These are phyloP conservation scores for Hygrophoropsis aurantiaca DNA, from an alignment of 768 basidiomycete genomes.

Conservation along the genomic window DNA sequence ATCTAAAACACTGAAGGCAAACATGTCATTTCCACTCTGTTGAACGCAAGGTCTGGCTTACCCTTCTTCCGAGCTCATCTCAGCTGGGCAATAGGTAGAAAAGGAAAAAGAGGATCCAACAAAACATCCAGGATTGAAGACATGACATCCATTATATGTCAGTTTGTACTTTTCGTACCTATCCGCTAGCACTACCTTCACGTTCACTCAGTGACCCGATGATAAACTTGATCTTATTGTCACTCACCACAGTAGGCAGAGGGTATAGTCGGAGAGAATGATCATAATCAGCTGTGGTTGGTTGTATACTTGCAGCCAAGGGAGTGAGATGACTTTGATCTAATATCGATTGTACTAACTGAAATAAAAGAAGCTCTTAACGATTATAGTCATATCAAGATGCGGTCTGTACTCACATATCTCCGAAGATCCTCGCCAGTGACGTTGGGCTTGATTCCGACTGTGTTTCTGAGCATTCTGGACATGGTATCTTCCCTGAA, in stretches of 20 bases:
- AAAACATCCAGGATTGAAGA: constrained; percentile 97
- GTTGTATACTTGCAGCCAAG: constrained; percentile 79
- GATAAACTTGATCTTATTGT: background rate
- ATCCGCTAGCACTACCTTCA: constrained; percentile 88
- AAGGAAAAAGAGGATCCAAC: constrained; percentile 80
- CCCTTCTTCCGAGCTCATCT: constrained; percentile 85
- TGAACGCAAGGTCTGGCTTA: constrained; percentile 27
- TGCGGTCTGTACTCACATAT: constrained; percentile 59
- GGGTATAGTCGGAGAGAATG: constrained; percentile 92
- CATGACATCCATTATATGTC: constrained; percentile 97
- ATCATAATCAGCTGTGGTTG: constrained; percentile 86
- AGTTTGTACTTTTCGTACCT: constrained; percentile 95
- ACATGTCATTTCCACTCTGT: background rate
- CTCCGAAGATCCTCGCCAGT: constrained; percentile 80
- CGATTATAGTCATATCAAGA: constrained; percentile 2
- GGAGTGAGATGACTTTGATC: constrained; percentile 96
- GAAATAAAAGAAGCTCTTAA: background rate
- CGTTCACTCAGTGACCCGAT: constrained; percentile 8
- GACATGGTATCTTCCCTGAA: constrained; percentile 94
- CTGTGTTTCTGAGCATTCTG: constrained; percentile 87
- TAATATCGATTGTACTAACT: constrained; percentile 95
- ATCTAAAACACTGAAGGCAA: constrained; percentile 34
- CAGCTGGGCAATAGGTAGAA: constrained; percentile 88
- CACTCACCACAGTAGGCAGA: constrained; percentile 82
- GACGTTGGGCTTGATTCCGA: constrained; percentile 82